phyloP scores from a whole-genome alignment of 495 filamentous ascomycete genomes.

The Rhizodiscina lignyota region DNA sequence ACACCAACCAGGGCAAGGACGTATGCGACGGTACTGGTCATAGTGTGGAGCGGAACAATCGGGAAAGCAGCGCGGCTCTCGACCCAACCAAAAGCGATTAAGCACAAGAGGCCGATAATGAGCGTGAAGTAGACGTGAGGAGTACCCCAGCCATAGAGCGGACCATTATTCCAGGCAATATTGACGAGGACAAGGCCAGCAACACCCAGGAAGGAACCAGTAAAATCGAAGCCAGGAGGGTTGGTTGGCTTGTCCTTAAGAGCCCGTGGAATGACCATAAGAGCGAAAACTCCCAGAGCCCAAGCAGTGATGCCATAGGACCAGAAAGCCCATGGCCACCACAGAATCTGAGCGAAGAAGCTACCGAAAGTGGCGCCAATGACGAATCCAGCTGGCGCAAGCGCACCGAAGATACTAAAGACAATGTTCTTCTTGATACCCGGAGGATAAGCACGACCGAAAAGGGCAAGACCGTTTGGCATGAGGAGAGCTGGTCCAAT shows the following conservation, averaged over 20 bases:
- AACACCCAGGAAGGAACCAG: constrained; percentile 15
- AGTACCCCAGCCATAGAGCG: constrained; percentile 14
- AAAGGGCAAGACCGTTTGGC: constrained; percentile 20
- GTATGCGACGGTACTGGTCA: constrained; percentile 14
- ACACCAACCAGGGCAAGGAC: constrained; percentile 13
- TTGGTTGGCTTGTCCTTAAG: constrained; percentile 4
- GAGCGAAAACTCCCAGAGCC: constrained; percentile 5
- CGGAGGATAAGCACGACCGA: constrained; percentile 16
- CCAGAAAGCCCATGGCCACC: constrained; percentile 21
- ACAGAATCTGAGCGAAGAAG: constrained; percentile 13
- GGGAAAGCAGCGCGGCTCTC: constrained; percentile 12
- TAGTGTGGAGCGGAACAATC: constrained; percentile 12
- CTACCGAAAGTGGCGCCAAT: constrained; percentile 13
- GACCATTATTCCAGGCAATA: constrained; percentile 16
- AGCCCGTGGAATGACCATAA: constrained; percentile 11
- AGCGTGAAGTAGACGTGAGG: constrained; percentile 17
- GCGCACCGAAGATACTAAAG: constrained; percentile 17
- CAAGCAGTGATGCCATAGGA: constrained; percentile 11
- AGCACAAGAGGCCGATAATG: constrained; percentile 14
- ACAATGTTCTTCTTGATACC: constrained; percentile 18
- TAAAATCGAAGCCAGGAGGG: constrained; percentile 12
- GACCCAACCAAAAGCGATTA: constrained; percentile 13
- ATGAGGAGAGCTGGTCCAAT: constrained; percentile 21
- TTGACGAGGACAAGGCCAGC: constrained; percentile 17
- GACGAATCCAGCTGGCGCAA: constrained; percentile 16